Conservation (phyloP, 768 basidiomycete species). For the Tricholoma saponaceum region DNA sequence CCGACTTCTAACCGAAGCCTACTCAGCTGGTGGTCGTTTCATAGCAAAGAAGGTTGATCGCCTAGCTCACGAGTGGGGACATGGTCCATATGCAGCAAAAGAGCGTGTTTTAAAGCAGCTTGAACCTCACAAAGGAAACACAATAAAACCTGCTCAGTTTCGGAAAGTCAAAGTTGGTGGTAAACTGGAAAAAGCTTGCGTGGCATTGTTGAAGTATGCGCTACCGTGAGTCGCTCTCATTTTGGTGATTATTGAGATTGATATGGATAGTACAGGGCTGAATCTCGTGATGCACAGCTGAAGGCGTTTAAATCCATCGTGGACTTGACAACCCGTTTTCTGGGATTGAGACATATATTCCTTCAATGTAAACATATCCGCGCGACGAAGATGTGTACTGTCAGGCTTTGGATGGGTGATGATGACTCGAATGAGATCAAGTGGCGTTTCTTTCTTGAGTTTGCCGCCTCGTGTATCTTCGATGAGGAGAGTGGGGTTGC, state of each 20-base stretch:
- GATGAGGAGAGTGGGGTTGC: neutral
- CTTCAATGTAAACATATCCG: neutral
- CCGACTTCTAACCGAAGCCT: neutral
- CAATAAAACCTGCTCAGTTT: neutral
- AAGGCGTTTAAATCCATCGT: slow-evolving; percentile 1
- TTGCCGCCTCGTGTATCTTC: neutral
- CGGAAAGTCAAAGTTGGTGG: neutral
- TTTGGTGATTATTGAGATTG: neutral
- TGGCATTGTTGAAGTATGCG: neutral
- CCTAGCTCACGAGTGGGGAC: neutral
- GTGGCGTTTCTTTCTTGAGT: neutral
- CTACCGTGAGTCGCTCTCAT: neutral
- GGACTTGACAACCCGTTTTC: neutral
- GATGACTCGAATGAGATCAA: too few species aligned
- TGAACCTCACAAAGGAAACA: neutral
- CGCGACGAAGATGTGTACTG: neutral
- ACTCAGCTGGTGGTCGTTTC: neutral
- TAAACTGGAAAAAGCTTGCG: neutral
- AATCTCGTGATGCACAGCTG: neutral
- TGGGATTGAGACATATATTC: neutral
- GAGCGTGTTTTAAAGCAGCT: neutral
- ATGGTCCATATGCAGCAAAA: neutral
- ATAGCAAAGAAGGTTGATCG: neutral
- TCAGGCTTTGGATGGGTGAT: neutral
- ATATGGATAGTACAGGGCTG: neutral